Evolutionary conservation across 257 asterid species (phyloP).

Genomic region (Nicotiana noctiflora): DNA sequence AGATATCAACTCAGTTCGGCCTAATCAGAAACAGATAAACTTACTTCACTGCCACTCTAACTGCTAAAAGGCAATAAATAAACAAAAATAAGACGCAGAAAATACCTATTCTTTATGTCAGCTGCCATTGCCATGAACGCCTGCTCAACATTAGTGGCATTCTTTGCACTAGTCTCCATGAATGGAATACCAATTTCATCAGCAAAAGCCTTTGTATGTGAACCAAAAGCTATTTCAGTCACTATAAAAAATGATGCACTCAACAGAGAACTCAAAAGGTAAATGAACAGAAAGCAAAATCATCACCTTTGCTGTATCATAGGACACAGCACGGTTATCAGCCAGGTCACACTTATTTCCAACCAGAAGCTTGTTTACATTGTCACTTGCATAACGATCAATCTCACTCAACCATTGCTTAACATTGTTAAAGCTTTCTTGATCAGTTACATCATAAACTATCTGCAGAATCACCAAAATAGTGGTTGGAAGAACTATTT

Average conservation of each 20-base stretch:
- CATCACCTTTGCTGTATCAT: constrained; percentile 73
- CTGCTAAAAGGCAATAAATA: too few relatives aligned
- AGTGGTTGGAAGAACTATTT: too few relatives aligned
- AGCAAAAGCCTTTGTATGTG: constrained; percentile 48
- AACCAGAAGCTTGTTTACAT: constrained; percentile 73
- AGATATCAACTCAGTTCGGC: too few relatives aligned
- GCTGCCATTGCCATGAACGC: constrained; percentile 90
- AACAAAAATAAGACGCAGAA: too few relatives aligned
- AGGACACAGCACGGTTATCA: constrained; percentile 64
- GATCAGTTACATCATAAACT: constrained; percentile 71
- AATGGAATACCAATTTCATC: constrained; percentile 83
- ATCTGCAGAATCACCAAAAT: constrained; percentile 54
- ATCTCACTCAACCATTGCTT: constrained; percentile 85
- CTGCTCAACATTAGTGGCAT: constrained; percentile 63
- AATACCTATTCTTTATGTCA: constrained; percentile 67
- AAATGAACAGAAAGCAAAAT: neutral
- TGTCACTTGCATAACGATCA: constrained; percentile 81
- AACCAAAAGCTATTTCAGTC: constrained; percentile 5
- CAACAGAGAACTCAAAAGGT: neutral
- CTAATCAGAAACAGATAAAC: neutral
- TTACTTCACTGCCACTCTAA: too few relatives aligned
- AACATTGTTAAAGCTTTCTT: constrained; percentile 77
- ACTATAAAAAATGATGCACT: constrained; percentile 1
- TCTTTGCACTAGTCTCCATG: constrained; percentile 79
- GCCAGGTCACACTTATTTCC: constrained; percentile 70